Base-by-base conservation (phyloP, 352 stramenopile species). In the Discostella stelligera region DNA sequence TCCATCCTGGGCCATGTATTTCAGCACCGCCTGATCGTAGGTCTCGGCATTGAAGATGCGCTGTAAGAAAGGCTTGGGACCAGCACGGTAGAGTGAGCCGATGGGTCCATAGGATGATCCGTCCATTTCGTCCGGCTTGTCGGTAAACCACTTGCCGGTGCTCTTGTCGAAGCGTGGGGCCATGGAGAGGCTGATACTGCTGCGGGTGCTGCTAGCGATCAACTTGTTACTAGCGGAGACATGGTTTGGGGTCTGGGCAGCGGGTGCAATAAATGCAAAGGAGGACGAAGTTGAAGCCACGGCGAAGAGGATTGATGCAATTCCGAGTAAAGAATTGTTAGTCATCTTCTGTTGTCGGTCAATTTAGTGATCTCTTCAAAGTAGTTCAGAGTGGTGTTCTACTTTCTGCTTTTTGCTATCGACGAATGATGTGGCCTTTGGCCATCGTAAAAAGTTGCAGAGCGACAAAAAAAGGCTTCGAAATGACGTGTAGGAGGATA, bases 21-120 rank as follows among this genome's bases (percentile, higher is more conserved):
- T 88, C 8, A 82, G 63, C 14, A 88, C 81, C 4, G 73, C 82
- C 52, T 83, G 75, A 64, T 86, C 79, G 62, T 89, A 89, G n/a
- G 80, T 81, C n/a, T 86, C 78, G 1, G 79, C 10, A 56, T 89
- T 74, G 32, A 79, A 75, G 9, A 89, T 64, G 14, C 79, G 66
- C 14, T 66, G 55, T n/a, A 89, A 56, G 37, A 85, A 83, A 32
- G 82, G 82, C 32, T 82, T 84, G 10, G 79, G 79, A 27, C 82
- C 82, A n/a, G 77, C 76, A 21, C 79, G 70, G 27, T 86, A 81
- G 18, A 87, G 71, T 13, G 71, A 81, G 30, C 79, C 67, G 23
- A 81, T 68, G 14, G 80, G 66, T 14, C 70, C 71, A 30, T 89
- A 89, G 5, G 74, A 80, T 56, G 71, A 62, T 20, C 68, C 76